Conservation (phyloP, 2,329 filamentous ascomycete species). For the Fusarium graminum region DNA sequence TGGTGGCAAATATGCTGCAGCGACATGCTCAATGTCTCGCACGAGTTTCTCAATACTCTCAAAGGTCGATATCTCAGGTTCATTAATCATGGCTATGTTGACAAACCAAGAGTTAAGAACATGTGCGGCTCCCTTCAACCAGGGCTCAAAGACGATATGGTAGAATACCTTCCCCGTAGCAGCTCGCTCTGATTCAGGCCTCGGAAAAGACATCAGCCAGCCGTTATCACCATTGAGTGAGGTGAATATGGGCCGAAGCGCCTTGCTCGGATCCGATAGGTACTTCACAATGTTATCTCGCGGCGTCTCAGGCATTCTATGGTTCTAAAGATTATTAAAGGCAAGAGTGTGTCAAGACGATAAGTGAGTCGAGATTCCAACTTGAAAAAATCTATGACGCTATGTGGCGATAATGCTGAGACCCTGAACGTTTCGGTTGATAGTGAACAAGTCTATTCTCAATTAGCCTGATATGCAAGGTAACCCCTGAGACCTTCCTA, state of each 20-base stretch:
- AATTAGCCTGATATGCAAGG: too few relatives aligned
- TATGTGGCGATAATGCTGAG: neutral
- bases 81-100: constrained; percentile 22
- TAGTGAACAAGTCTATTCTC: neutral
- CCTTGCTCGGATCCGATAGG: neutral
- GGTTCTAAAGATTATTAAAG: neutral
- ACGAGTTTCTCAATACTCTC: constrained; percentile 33
- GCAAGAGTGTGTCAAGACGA: neutral
- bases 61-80: constrained; percentile 12
- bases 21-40: constrained; percentile 38
- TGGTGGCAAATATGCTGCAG: neutral
- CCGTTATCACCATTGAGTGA: constrained; percentile 54
- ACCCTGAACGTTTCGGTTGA: neutral
- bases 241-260: constrained; percentile 48
- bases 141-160: constrained; percentile 53
- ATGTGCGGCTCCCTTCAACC: constrained; percentile 49
- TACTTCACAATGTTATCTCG: neutral
- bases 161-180: constrained; percentile 46
- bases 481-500: too few relatives aligned
- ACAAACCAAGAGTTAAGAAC: constrained; percentile 43
- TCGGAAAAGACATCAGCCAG: constrained; percentile 54
- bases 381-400: constrained; percentile 11
- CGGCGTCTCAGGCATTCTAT: constrained; percentile 2
- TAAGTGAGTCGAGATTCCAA: neutral
- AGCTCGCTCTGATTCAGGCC: constrained; percentile 42